Base-by-base conservation (phyloP, 352 stramenopile genomes). In the Globisporangium radiosum region DNA sequence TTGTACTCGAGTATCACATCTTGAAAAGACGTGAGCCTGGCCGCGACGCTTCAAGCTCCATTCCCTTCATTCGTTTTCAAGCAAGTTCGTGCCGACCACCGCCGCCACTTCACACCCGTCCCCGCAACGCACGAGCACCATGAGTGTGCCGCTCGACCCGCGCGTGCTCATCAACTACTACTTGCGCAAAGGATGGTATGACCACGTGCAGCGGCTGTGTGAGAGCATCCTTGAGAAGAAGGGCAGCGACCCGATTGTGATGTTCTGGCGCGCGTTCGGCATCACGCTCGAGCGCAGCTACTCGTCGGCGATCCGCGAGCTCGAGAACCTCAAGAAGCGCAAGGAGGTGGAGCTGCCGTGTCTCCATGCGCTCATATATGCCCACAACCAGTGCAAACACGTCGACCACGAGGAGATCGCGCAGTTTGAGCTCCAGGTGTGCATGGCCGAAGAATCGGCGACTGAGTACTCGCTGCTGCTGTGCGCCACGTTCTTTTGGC, bases 161-260 rank as follows among this genome's bases (percentile, higher is more conserved):
- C 76, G 75, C 48, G 83, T 82, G 54, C 66, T 93, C 37, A 90
- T 91, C 72, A 90, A 93, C 65, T 94, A 92, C 65, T 97, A 95
- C 68, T 59, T 92, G 44, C 81, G 87, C 62, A 90, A 94, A 63
- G 81, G 87, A 53, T 94, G 87, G 81, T 94, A 87, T 60, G 71
- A 90, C 59, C 86, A 96, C 62, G 78, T 93, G 7, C 82, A 95
- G 67, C 75, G 78, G 6, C 68, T 94, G 4, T 95, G 87, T 58
- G 82, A 92, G 70, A 68, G 71, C 19, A 60, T 90, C n/a, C 73
- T 95, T 13, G 73, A 81, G 44, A 95, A 92, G 69, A 84, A 86
- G 57, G 87, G 85, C 63, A 90, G 70, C 39, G 88, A 96, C 59
- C 68, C 81, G 17, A 61, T 67, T n/a, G 68, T 96, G 14, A 37